These are phyloP conservation scores for Akanthomyces muscarius DNA, from an alignment of 2,329 filamentous ascomycete species.

Conservation along the genomic window DNA sequence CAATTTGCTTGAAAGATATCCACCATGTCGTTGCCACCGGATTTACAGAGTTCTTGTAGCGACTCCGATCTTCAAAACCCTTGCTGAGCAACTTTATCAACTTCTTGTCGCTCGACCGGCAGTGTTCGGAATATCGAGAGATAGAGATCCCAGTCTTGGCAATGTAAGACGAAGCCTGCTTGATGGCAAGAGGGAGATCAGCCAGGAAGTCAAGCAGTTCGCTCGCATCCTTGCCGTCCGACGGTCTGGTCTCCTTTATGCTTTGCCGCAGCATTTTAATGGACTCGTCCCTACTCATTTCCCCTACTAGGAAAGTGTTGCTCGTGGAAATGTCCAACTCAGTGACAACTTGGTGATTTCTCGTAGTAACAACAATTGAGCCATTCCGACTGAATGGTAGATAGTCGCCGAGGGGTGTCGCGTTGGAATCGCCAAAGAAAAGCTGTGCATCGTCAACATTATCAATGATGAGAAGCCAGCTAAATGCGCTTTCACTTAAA, in stretches of 20 bases:
- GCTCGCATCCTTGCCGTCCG: slow-evolving; percentile 20
- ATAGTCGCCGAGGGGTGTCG: slow-evolving; percentile 22
- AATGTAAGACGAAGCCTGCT: slow-evolving; percentile 35
- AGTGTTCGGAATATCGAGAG: slow-evolving; percentile 26
- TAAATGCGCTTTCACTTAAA: slow-evolving; percentile 28
- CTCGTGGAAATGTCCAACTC: slow-evolving; percentile 16
- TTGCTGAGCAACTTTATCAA: slow-evolving; percentile 26
- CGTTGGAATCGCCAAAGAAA: slow-evolving; percentile 21
- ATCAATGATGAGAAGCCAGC: slow-evolving; percentile 43
- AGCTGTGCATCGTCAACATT: slow-evolving; percentile 39
- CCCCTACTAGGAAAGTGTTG: slow-evolving; percentile 22
- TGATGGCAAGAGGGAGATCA: slow-evolving; percentile 33
- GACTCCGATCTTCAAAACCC: slow-evolving; percentile 28
- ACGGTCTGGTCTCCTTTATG: slow-evolving; percentile 21
- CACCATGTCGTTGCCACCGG: slow-evolving; percentile 32
- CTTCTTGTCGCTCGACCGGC: slow-evolving; percentile 21
- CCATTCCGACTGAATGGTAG: slow-evolving; percentile 19
- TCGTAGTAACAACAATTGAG: slow-evolving; percentile 23
- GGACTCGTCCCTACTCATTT: slow-evolving; percentile 24
- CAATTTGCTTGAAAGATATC: slow-evolving; percentile 32
- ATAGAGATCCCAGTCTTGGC: slow-evolving; percentile 25
- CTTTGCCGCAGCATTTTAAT: slow-evolving; percentile 22
- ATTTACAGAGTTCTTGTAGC: slow-evolving; percentile 26
- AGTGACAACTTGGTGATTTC: slow-evolving; percentile 17
- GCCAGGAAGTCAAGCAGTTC: slow-evolving; percentile 29